Evolutionary conservation across 1,284 basidiomycete species (phyloP).

Genomic region (Hemileia vastatrix): DNA sequence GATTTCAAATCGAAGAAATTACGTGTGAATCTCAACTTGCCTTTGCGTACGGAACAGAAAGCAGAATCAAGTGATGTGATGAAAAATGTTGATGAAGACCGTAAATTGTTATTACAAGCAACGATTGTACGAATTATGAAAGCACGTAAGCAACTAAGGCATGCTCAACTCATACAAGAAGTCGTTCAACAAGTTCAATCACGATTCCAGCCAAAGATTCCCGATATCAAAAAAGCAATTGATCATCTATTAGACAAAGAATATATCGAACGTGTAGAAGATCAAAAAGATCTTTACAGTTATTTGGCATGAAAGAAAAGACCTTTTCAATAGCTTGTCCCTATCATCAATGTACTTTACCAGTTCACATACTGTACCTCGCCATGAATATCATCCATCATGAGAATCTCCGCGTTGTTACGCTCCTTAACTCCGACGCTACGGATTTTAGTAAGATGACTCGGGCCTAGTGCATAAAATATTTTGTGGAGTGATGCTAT

Average conservation of each 20-base stretch:
- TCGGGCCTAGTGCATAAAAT: too few relatives aligned
- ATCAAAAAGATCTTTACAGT: too few relatives aligned
- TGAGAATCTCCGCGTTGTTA: too few relatives aligned
- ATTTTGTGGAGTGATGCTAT: too few relatives aligned
- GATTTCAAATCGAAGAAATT: conserved; percentile 98
- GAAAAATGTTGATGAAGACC: conserved; percentile 93
- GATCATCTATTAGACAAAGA: conserved; percentile 94
- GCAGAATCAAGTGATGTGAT: conserved; percentile 80
- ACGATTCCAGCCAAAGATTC: conserved; percentile 78
- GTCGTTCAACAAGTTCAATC: conserved; percentile 83
- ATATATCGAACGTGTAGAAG: conserved; percentile 93
- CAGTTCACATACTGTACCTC: too few relatives aligned
- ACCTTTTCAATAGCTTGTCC: too few relatives aligned
- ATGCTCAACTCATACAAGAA: conserved; percentile 84
- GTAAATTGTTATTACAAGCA: conserved; percentile 93
- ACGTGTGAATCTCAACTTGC: conserved; percentile 83
- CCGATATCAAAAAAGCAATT: conserved; percentile 75
- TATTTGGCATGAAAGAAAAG: too few relatives aligned
- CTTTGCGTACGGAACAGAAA: conserved; percentile 89
- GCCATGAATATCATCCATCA: too few relatives aligned
- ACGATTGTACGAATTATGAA: conserved; percentile 95
- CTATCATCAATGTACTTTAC: too few relatives aligned
- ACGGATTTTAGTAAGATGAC: too few relatives aligned
- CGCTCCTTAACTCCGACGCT: too few relatives aligned
- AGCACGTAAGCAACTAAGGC: too few relatives aligned